Evolutionary conservation across 2,329 filamentous ascomycete genomes (phyloP), one percentile per base, ranked within the genome.

Genomic region (Dothideomycetes sp.): DNA sequence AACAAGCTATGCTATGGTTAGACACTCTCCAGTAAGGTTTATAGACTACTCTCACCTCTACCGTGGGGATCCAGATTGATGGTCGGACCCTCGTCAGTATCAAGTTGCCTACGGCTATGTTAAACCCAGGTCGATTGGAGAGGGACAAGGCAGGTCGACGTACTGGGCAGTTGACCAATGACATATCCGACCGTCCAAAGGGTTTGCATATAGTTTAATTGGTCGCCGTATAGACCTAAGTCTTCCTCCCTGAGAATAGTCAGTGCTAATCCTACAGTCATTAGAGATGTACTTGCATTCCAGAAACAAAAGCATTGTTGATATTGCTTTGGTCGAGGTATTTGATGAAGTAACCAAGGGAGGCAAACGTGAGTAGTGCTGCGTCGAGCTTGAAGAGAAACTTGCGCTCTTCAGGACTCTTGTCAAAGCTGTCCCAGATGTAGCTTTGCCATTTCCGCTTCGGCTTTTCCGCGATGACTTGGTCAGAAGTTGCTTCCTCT

Each of bases 151-250:
- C n/a, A n/a, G n/a, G n/a, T n/a, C n/a, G n/a, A n/a, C n/a, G n/a
- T n/a, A n/a, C n/a, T 66, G 1, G 68, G 68, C 10, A 72, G 61
- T 40, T 71, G 59, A 3, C 66, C 68, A 36, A 79, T 60, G 0
- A 75, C 69, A 46, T 80, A 80, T 7, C 76, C 76, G 1, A 73
- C 65, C 0, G 72, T 77, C 63, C 75, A 80, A 19, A 65, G 68
- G 0, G 72, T 68, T 37, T 73, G 62, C 57, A 71, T 68, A 38
- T 68, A 69, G 38, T 76, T 75, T 22, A 76, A 59, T 40, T 78
- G 59, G 45, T 77, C 76, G 1, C 64, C 63, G 34, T 69, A 65
- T 15, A 77, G 54, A 2, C 58, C 51, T 0, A 76, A 55, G 38
- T 75, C 72, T 47, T 73, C 68, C 50, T 73, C 65, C 65, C 68